phyloP scores from a whole-genome alignment of 768 basidiomycete species.

The Lactarius deliciosus region DNA sequence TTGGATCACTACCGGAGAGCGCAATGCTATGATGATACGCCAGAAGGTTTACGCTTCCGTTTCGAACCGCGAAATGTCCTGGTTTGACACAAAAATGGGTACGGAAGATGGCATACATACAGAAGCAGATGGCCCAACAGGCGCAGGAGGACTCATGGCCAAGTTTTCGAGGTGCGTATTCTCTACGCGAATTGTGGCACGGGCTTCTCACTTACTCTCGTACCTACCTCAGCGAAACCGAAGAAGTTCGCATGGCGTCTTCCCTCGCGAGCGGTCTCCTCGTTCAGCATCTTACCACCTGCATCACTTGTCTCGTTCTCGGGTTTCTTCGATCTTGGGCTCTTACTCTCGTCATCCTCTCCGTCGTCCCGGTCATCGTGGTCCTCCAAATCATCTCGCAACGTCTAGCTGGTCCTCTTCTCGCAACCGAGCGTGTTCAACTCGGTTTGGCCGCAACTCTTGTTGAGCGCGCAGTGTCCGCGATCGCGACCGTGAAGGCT shows the following conservation, averaged over 20 bases:
- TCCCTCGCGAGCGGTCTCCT: slow-evolving; percentile 77
- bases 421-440: slow-evolving; percentile 62
- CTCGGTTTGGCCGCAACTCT: slow-evolving; percentile 74
- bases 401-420: slow-evolving; percentile 60
- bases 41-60: slow-evolving; percentile 68
- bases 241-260: slow-evolving; percentile 85
- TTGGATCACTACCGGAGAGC: slow-evolving; percentile 89
- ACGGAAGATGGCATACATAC: slow-evolving; percentile 46
- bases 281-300: slow-evolving; percentile 79
- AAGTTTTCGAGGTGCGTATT: slow-evolving; percentile 76
- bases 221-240: slow-evolving; percentile 70
- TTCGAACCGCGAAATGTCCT: slow-evolving; percentile 71
- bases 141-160: slow-evolving; percentile 90
- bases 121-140: slow-evolving; percentile 53
- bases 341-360: slow-evolving; percentile 90
- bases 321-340: slow-evolving; percentile 78
- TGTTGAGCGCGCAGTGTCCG: slow-evolving; percentile 70
- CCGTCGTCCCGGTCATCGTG: slow-evolving; percentile 80
- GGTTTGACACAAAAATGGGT: slow-evolving; percentile 86
- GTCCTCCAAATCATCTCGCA: slow-evolving; percentile 78
- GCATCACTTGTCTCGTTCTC: slow-evolving; percentile 74
- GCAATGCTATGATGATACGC: slow-evolving; percentile 67
- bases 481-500: slow-evolving; percentile 89
- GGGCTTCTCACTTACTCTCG: slow-evolving; percentile 6
- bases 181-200: neutral